phyloP scores from a whole-genome alignment of 2,329 filamentous ascomycete genomes.

The Fusarium sp. region DNA sequence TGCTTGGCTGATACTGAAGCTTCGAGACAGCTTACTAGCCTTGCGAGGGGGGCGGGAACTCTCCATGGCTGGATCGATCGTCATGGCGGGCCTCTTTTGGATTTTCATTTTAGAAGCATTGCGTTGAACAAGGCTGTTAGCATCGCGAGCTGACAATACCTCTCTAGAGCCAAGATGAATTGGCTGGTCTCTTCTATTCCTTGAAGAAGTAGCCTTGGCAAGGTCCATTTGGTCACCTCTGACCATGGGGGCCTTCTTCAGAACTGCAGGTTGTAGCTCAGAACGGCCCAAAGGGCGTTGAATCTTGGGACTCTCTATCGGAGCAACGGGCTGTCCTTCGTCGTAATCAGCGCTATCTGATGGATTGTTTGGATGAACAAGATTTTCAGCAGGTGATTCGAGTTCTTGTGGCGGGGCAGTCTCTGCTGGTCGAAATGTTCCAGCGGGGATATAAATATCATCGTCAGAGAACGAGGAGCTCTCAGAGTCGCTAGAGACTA shows the following conservation, averaged over 20 bases:
- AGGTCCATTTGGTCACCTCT: not conserved
- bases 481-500: conserved; percentile 37
- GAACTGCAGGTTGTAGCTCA: not conserved
- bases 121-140: conserved; percentile 18
- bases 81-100: conserved; percentile 3
- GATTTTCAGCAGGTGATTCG: not conserved
- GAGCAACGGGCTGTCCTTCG: not conserved
- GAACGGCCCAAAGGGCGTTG: not conserved
- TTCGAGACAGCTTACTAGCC: conserved; percentile 31
- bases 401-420: not conserved
- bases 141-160: conserved; percentile 26
- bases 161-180: not conserved
- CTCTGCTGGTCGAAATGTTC: not conserved
- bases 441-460: not conserved
- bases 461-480: conserved; percentile 20
- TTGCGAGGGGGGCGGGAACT: conserved; percentile 16
- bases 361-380: not conserved
- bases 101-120: not conserved
- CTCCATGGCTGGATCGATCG: not conserved
- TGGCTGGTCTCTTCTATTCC: not conserved
- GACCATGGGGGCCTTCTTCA: not conserved
- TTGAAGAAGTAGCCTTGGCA: not conserved
- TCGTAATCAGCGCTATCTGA: not conserved
- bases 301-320: not conserved
- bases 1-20: conserved; percentile 47